Percentiles rank a stretch among this genome's conserved stretches.
Conservation (phyloP, 2,329 filamentous ascomycete species). For the Phialocephala subalpina region DNA sequence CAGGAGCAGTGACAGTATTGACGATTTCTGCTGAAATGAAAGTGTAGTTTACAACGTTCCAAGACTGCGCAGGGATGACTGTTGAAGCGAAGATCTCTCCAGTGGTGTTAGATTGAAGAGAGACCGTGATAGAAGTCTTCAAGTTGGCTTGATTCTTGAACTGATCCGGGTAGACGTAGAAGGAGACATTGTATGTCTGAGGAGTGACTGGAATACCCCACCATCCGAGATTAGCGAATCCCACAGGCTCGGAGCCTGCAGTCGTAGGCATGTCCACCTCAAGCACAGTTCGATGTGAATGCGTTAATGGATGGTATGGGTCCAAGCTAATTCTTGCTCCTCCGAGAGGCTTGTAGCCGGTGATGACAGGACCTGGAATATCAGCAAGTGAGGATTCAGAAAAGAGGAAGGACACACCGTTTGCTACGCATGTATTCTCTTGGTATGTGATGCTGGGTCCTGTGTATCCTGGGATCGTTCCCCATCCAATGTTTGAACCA, state of each 20-base stretch:
- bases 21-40: slow-evolving; percentile 32
- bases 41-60: slow-evolving; percentile 50
- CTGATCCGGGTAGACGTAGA: slow-evolving; percentile 46
- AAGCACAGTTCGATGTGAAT: slow-evolving; percentile 30
- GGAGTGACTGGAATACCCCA: slow-evolving; percentile 44
- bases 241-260: slow-evolving; percentile 33
- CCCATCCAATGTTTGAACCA: slow-evolving; percentile 37
- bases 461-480: slow-evolving; percentile 10
- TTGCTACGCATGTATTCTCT: slow-evolving; percentile 30
- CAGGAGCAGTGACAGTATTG: slow-evolving; percentile 25
- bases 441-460: slow-evolving; percentile 27
- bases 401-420: slow-evolving; percentile 36
- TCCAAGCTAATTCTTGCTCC: slow-evolving; percentile 28
- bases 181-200: slow-evolving; percentile 44
- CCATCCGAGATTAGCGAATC: slow-evolving; percentile 44
- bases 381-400: slow-evolving; percentile 30
- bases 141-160: slow-evolving; percentile 32
- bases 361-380: slow-evolving; percentile 54
- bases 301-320: slow-evolving; percentile 27
- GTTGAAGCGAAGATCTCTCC: slow-evolving; percentile 39
- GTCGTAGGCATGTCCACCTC: slow-evolving; percentile 31
- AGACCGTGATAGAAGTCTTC: slow-evolving; percentile 35
- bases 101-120: slow-evolving; percentile 40
- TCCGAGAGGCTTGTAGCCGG: slow-evolving; percentile 62
- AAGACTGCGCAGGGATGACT: slow-evolving; percentile 40